These are phyloP conservation scores for Thermoascus crustaceus DNA, from an alignment of 2,329 filamentous ascomycete genomes.

Conservation along the genomic window DNA sequence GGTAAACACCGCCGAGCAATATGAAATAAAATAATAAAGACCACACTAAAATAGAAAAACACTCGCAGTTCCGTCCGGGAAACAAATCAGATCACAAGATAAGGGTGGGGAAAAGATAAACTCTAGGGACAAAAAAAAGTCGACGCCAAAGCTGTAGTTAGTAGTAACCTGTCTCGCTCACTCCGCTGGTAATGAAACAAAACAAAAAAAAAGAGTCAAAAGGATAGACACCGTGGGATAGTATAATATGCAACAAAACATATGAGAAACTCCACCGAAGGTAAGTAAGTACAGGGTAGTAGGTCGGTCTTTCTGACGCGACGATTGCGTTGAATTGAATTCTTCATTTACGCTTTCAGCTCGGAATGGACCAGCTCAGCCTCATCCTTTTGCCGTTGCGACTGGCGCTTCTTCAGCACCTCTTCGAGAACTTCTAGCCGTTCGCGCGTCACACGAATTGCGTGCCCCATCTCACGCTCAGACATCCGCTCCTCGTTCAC, in stretches of 20 bases:
- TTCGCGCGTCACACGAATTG: slow-evolving; percentile 79
- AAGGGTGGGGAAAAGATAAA: not conserved
- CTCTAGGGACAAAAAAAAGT: no score
- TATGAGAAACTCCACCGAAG: no score
- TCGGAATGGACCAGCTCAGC: slow-evolving; percentile 4
- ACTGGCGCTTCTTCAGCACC: slow-evolving; percentile 55
- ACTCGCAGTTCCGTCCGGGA: no score
- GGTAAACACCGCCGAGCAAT: no score
- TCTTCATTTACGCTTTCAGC: no score
- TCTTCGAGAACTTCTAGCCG: slow-evolving; percentile 68
- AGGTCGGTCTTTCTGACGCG: no score
- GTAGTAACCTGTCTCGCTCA: not conserved
- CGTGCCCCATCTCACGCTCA: slow-evolving; percentile 66
- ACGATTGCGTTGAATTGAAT: no score
- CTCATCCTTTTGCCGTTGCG: slow-evolving; percentile 11
- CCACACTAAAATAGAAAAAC: not conserved
- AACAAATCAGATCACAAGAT: no score
- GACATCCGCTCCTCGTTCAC: slow-evolving; percentile 61
- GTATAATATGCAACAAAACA: not conserved
- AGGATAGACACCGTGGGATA: not conserved
- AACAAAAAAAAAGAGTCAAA: not conserved
- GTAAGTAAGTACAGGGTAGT: no score
- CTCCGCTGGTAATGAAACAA: not conserved
- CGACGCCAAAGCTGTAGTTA: not conserved
- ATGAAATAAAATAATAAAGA: not conserved